phyloP scores from a whole-genome alignment of 768 basidiomycete species.

The Boletus rex-veris region DNA sequence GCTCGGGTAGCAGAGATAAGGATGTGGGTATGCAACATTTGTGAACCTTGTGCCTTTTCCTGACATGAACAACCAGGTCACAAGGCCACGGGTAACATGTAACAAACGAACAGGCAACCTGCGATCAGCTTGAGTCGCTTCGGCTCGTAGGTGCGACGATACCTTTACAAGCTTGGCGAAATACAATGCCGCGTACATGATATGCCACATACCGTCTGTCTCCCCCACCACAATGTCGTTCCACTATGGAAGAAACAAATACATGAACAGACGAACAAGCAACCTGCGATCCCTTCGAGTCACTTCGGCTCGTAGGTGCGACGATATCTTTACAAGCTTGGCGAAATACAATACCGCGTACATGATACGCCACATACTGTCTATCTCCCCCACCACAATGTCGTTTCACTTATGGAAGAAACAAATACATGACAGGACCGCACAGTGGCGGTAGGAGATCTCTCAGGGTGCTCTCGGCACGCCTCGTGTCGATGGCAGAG shows the following conservation, averaged over 20 bases:
- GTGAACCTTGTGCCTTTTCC: background rate
- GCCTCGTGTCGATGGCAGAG: background rate
- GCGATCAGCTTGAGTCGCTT: background rate
- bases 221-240: background rate
- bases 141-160: background rate
- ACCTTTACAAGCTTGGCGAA: background rate
- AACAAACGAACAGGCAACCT: background rate
- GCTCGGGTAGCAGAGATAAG: slow-evolving; percentile 1
- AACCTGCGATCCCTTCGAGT: background rate
- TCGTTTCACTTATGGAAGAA: background rate
- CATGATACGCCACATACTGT: background rate
- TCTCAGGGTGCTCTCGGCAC: background rate
- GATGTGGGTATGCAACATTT: background rate
- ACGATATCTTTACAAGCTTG: background rate
- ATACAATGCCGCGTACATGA: background rate
- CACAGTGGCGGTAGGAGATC: background rate
- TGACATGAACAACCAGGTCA: background rate
- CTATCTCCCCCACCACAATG: background rate
- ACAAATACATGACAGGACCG: background rate
- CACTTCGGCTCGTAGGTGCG: background rate
- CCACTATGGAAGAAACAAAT: background rate
- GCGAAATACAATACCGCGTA: background rate
- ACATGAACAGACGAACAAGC: background rate
- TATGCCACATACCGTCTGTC: background rate
- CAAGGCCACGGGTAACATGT: background rate